These are phyloP conservation scores for Ailanthus altissimus DNA, from an alignment of 345 rosid species.

Conservation along the genomic window DNA sequence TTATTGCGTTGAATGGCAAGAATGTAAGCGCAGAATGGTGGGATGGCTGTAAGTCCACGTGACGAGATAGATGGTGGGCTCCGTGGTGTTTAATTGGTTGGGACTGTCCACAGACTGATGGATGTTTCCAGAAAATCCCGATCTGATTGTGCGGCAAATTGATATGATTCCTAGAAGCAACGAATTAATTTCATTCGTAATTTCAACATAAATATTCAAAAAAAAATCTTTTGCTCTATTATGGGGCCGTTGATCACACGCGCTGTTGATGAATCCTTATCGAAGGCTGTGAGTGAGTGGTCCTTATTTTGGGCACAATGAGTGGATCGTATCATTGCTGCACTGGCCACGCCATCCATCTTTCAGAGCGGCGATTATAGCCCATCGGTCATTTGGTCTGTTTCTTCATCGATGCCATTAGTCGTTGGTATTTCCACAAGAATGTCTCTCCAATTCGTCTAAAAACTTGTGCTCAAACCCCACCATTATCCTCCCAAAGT, in stretches of 20 bases:
- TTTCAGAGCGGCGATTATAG: neutral
- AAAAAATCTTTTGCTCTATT: neutral
- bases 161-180: neutral
- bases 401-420: neutral
- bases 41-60: slow-evolving; percentile 22
- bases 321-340: neutral
- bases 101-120: neutral
- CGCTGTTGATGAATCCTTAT: neutral
- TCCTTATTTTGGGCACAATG: neutral
- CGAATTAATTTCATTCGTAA: neutral
- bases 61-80: neutral
- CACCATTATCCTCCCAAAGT: too few relatives aligned
- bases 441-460: too few relatives aligned
- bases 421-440: too few relatives aligned
- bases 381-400: neutral
- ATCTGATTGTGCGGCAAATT: neutral
- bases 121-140: neutral
- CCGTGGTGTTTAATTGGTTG: neutral
- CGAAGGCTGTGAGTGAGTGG: neutral
- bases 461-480: too few relatives aligned
- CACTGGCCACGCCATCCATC: neutral
- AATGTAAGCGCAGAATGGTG: neutral
- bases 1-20: neutral
- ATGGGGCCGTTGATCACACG: neutral
- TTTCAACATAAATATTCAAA: neutral